These are phyloP conservation scores for Starmerella powellii DNA, from an alignment of 805 yeast genomes.

Conservation along the genomic window DNA sequence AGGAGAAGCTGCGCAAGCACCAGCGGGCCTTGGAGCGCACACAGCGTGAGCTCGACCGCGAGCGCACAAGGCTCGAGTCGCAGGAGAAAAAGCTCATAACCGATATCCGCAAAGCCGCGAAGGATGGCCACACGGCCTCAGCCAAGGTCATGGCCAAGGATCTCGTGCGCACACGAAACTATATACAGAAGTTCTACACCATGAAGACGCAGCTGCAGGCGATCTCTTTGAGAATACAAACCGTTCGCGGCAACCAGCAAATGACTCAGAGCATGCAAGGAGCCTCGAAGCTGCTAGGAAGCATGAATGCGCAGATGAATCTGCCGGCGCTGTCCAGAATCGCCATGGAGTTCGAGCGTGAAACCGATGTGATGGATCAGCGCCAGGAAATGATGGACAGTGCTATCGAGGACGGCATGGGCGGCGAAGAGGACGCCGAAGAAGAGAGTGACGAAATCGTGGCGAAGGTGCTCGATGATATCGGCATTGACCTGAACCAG, in stretches of 20 bases:
- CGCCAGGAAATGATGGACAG: constrained; percentile 98
- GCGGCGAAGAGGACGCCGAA: constrained; percentile 71
- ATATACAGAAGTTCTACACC: constrained; percentile 74
- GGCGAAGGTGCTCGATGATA: constrained; percentile 83
- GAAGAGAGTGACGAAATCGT: constrained; percentile 80
- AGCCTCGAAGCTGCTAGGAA: constrained; percentile 70
- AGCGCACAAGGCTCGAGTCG: constrained; percentile 67
- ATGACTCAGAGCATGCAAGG: constrained; percentile 93
- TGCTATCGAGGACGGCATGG: constrained; percentile 94
- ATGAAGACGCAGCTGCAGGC: constrained; percentile 97
- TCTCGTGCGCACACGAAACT: constrained; percentile 70
- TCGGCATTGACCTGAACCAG: constrained; percentile 70
- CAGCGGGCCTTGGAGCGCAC: constrained; percentile 92
- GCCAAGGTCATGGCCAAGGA: constrained; percentile 95
- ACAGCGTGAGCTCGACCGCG: constrained; percentile 85
- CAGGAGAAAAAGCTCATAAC: constrained; percentile 80
- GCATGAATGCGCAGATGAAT: constrained; percentile 86
- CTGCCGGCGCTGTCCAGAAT: constrained; percentile 77
- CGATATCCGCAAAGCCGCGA: constrained; percentile 87
- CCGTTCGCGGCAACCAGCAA: constrained; percentile 86
- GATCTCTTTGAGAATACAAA: constrained; percentile 77
- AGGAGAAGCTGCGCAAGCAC: constrained; percentile 85
- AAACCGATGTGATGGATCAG: constrained; percentile 95
- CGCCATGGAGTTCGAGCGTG: constrained; percentile 89
- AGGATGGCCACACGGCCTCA: constrained; percentile 74